A percentile compares a stretch with the other conserved stretches of the same genome.
Conservation (phyloP, 1,139 yeast species). For the Geotrichum australiense region DNA sequence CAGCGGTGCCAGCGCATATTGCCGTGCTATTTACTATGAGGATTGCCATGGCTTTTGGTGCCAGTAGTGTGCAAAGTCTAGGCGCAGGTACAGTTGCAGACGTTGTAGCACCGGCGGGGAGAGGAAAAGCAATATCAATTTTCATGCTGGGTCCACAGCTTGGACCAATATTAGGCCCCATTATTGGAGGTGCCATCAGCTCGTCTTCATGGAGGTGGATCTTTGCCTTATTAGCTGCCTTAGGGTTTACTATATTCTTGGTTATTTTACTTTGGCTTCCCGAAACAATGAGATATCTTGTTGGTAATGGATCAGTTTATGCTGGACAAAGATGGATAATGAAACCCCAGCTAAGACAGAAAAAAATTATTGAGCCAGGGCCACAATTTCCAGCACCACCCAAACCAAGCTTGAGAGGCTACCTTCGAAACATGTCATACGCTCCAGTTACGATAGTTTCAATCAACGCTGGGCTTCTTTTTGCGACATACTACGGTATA, state of each 20-base stretch:
- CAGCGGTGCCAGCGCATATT: slow-evolving; percentile 58
- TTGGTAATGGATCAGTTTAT: slow-evolving; percentile 43
- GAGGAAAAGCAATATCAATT: slow-evolving; percentile 77
- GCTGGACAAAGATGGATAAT: slow-evolving; percentile 28
- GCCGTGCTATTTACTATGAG: slow-evolving; percentile 60
- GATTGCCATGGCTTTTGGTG: slow-evolving; percentile 71
- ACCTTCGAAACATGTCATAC: slow-evolving; percentile 37
- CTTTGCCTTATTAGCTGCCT: slow-evolving; percentile 56
- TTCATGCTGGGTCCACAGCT: slow-evolving; percentile 76
- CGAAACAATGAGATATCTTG: slow-evolving; percentile 57
- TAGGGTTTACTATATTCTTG: slow-evolving; percentile 50
- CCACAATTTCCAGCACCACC: slow-evolving; percentile 43
- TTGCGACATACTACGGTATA: slow-evolving; percentile 51
- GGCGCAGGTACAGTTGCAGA: slow-evolving; percentile 89
- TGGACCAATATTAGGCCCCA: slow-evolving; percentile 78
- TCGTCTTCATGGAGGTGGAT: slow-evolving; percentile 74
- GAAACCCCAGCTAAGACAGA: slow-evolving; percentile 33
- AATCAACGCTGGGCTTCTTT: slow-evolving; percentile 44
- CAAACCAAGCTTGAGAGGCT: slow-evolving; percentile 39
- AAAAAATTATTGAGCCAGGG: slow-evolving; percentile 25
- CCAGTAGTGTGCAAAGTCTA: slow-evolving; percentile 81
- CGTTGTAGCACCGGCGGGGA: slow-evolving; percentile 53
- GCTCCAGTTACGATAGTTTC: slow-evolving; percentile 46
- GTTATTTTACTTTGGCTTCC: slow-evolving; percentile 58
- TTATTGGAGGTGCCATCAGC: slow-evolving; percentile 72